Percentiles rank a stretch among this genome's conserved stretches.
phyloP scores from a whole-genome alignment of 169 alveolate species.

The Plasmodium reichenowi region DNA sequence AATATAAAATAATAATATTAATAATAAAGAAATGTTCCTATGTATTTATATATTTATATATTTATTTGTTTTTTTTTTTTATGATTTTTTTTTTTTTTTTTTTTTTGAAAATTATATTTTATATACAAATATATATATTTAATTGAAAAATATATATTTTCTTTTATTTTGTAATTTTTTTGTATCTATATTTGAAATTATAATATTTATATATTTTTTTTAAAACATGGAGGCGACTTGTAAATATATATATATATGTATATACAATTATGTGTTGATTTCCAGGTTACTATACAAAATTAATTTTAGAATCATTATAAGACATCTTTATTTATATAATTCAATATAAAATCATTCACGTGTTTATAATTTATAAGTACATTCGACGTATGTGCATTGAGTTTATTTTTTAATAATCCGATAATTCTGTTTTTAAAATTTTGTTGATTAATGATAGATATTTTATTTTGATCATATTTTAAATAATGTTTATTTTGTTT shows the following conservation, averaged over 20 bases:
- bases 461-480: slow-evolving; percentile 15
- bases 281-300: no score
- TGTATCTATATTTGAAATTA: no score
- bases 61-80: neutral
- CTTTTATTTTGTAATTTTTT: no score
- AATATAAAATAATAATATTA: no score
- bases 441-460: slow-evolving; percentile 29
- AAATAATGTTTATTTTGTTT: slow-evolving; percentile 36
- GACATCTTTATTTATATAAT: slow-evolving; percentile 18
- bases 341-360: slow-evolving; percentile 31
- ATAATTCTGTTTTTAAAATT: slow-evolving; percentile 75
- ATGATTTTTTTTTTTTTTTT: neutral
- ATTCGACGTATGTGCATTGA: slow-evolving; percentile 8
- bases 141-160: no score
- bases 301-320: no score
- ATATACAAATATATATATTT: no score
- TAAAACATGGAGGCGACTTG: no score
- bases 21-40: no score
- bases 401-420: slow-evolving; percentile 33
- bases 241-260: no score
- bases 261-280: no score
- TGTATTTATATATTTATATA: neutral
- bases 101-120: neutral
- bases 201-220: no score
- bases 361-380: slow-evolving; percentile 31